Conservation (phyloP, 202 grass and related monocot genomes). For the Schoenoplectus tabernaemontani region DNA sequence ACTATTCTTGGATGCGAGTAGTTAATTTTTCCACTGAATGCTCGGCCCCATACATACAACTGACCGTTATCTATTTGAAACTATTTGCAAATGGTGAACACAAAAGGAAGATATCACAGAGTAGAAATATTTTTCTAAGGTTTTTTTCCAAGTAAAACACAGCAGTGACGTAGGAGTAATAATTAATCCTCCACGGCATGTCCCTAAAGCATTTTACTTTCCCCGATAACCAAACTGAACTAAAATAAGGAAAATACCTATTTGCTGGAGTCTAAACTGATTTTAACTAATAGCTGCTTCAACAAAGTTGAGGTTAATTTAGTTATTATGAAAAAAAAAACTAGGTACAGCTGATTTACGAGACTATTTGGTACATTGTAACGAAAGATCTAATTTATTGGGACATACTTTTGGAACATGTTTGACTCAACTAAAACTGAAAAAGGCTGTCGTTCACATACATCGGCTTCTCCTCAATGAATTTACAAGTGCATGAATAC, state of each 20-base stretch:
- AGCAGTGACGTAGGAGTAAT: neutral
- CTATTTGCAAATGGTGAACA: conserved; percentile 13
- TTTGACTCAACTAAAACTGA: neutral
- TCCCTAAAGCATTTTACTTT: neutral
- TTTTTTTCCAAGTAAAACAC: neutral
- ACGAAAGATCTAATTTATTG: neutral
- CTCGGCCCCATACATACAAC: conserved; percentile 82
- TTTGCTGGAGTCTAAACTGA: neutral
- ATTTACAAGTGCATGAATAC: conserved; percentile 10
- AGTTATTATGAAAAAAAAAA: neutral
- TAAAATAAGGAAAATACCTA: neutral
- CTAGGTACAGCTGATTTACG: neutral
- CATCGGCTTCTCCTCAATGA: neutral
- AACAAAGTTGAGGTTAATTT: neutral
- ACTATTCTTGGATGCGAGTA: conserved; percentile 37
- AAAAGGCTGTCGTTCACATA: neutral
- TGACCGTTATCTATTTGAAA: conserved; percentile 53
- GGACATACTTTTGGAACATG: neutral
- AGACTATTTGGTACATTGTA: neutral
- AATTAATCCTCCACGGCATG: neutral
- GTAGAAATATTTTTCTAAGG: neutral
- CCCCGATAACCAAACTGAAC: neutral
- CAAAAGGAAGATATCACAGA: neutral
- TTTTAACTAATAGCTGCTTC: neutral
- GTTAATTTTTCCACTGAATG: conserved; percentile 43